phyloP scores from a whole-genome alignment of 345 rosid genomes.

The Anastatica hierochuntica region DNA sequence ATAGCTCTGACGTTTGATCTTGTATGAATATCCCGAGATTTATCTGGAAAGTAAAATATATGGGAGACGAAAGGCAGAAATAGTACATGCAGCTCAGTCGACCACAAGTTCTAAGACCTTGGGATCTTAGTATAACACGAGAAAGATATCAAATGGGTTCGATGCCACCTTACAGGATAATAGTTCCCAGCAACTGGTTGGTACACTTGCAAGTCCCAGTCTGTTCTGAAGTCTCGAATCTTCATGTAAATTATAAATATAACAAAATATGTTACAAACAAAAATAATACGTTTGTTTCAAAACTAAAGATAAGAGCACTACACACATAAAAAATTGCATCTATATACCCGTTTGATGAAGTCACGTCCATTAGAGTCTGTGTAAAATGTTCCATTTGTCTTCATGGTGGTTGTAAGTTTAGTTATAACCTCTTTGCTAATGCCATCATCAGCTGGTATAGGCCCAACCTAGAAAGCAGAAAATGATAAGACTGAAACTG shows the following conservation, averaged over 20 bases:
- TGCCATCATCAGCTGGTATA: constrained; percentile 76
- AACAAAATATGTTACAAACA: background rate
- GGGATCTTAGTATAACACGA: background rate
- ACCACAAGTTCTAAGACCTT: background rate
- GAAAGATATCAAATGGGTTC: constrained; percentile 7
- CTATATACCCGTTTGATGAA: constrained; percentile 77
- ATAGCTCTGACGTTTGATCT: constrained; percentile 61
- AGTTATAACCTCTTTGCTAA: constrained; percentile 76
- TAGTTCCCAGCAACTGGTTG: constrained; percentile 92
- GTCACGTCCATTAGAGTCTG: constrained; percentile 94
- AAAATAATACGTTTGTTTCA: background rate
- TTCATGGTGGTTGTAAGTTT: constrained; percentile 60
- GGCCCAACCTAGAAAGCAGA: constrained; percentile 65
- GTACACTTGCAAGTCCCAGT: constrained; percentile 76
- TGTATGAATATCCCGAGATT: constrained; percentile 77
- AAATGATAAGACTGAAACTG: constrained; percentile 4
- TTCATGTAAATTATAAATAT: constrained; percentile 23
- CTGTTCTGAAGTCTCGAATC: constrained; percentile 78
- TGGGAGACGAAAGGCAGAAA: constrained; percentile 3
- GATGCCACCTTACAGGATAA: constrained; percentile 69
- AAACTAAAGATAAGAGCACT: background rate
- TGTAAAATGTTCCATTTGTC: constrained; percentile 76
- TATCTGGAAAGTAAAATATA: constrained; percentile 36
- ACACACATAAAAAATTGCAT: constrained; percentile 9
- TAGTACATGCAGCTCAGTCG: background rate